These are phyloP conservation scores for Aspergillus persii DNA, from an alignment of 2,329 filamentous ascomycete genomes.

Conservation along the genomic window DNA sequence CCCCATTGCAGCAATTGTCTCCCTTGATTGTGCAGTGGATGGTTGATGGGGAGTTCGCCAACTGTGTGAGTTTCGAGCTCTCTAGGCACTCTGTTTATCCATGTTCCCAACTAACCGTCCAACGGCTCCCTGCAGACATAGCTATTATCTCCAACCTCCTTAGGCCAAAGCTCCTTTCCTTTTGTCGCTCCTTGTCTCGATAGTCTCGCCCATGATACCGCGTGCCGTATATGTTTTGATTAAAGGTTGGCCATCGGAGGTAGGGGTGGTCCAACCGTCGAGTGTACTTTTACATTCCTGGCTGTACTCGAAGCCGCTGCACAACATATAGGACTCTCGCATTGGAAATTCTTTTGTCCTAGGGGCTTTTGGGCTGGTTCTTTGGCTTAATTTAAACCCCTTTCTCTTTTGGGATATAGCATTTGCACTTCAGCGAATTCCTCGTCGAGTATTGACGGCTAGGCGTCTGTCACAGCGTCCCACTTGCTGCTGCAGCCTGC, in stretches of 20 bases:
- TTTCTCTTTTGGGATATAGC: background rate
- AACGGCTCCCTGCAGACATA: constrained; percentile 3
- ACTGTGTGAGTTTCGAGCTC: constrained; percentile 27
- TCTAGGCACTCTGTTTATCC: constrained; percentile 4
- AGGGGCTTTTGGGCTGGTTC: background rate
- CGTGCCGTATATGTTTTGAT: background rate
- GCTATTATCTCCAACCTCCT: background rate
- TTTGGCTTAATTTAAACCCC: background rate
- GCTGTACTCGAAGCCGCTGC: background rate
- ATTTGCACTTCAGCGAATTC: background rate
- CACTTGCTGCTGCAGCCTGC: background rate
- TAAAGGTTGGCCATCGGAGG: background rate
- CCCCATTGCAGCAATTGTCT: constrained; percentile 12
- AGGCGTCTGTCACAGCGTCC: background rate
- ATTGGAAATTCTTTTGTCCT: background rate
- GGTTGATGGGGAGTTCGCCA: constrained; percentile 21
- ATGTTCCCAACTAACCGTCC: constrained; percentile 1
- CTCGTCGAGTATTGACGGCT: background rate
- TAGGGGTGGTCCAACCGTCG: background rate
- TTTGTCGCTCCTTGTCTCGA: constrained; percentile 16
- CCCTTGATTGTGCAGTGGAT: constrained; percentile 18
- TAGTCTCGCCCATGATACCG: constrained; percentile 4
- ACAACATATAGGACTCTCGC: constrained; percentile 1
- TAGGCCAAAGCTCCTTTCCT: constrained; percentile 2
- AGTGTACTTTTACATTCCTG: background rate